phyloP scores from a whole-genome alignment of 2,329 filamentous ascomycete species.

The Alternaria angustiovoidea region DNA sequence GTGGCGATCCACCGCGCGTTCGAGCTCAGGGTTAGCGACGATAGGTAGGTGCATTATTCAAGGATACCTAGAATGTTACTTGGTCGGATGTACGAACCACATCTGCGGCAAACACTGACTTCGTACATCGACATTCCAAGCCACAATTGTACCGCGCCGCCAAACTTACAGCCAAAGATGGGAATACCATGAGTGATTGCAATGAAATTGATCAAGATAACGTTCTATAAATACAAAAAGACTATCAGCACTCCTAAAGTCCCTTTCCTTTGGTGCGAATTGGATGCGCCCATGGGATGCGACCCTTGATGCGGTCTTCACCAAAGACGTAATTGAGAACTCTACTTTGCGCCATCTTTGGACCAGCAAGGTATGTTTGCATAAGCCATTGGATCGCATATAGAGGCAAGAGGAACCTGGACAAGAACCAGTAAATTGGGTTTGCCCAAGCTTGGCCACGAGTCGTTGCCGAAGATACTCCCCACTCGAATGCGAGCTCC shows the following conservation, averaged over 20 bases:
- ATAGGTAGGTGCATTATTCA: too few species aligned
- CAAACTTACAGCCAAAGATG: too few species aligned
- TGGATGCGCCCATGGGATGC: constrained; percentile 1
- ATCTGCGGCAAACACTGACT: too few species aligned
- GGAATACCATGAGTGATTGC: rapidly evolving
- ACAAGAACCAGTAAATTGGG: not conserved
- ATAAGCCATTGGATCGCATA: not conserved
- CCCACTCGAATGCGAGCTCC: not conserved
- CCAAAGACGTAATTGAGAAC: constrained; percentile 4
- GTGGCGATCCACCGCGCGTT: too few species aligned
- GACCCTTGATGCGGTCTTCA: constrained; percentile 1
- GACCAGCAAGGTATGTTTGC: not conserved
- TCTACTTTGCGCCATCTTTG: not conserved
- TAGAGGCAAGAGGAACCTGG: not conserved
- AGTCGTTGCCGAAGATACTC: not conserved
- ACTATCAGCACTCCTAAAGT: not conserved
- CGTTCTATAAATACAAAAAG: not conserved
- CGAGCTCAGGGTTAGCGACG: too few species aligned
- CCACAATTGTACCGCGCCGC: too few species aligned
- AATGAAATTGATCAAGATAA: rapidly evolving
- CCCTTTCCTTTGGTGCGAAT: not conserved
- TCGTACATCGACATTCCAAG: too few species aligned
- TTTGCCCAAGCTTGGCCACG: not conserved
- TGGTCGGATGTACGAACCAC: too few species aligned
- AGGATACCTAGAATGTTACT: too few species aligned